Evolutionary conservation across 305 asterid species (phyloP).

Genomic region (Withania somnifera): DNA sequence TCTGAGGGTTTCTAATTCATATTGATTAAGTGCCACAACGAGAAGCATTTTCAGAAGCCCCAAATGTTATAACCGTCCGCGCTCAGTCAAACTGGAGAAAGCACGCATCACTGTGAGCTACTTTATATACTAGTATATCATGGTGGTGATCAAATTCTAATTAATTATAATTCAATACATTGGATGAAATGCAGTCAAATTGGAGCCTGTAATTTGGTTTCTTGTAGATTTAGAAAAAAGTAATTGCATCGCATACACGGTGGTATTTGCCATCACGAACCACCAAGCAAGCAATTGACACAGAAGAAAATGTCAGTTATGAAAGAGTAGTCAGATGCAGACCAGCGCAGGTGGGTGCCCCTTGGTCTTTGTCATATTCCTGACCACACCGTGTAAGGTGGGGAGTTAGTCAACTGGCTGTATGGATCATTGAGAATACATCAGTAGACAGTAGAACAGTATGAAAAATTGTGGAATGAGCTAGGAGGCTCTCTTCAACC

Average conservation of each 20-base stretch:
- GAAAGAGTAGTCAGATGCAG: no score
- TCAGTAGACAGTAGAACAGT: background rate
- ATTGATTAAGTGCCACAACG: background rate
- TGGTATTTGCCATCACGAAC: no score
- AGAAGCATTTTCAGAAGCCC: background rate
- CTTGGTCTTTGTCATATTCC: no score
- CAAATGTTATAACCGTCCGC: background rate
- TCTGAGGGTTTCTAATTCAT: background rate
- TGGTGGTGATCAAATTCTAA: background rate
- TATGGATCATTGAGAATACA: background rate
- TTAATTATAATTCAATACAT: background rate
- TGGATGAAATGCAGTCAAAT: background rate
- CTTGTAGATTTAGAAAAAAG: background rate
- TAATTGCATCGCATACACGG: no score
- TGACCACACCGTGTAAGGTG: no score
- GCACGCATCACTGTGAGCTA: background rate
- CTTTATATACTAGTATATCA: background rate
- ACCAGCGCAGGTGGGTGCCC: no score
- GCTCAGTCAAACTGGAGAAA: background rate
- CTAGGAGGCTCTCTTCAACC: background rate
- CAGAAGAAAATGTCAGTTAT: no score
- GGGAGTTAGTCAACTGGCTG: no score
- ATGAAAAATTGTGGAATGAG: background rate
- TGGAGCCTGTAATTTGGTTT: background rate
- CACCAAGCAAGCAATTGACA: no score